Base-by-base conservation (phyloP, 257 asterid genomes). In the Nicotiana sylvestris region DNA sequence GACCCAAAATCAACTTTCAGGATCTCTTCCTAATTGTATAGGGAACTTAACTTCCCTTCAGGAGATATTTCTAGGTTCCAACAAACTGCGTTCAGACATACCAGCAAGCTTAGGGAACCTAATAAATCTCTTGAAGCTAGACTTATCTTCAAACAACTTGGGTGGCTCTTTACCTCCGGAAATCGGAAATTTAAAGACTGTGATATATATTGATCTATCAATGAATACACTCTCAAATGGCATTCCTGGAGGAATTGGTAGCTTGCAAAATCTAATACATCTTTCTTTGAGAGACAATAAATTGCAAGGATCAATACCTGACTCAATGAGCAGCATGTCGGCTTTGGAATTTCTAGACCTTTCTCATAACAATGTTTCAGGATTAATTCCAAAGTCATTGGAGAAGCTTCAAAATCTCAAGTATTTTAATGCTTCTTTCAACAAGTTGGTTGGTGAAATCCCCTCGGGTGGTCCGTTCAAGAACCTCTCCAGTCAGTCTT, bases 201-300 rank as follows among this genome's bases (percentile, higher is more conserved):
- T 30, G 21, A 25, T 66, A 66, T 29, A 27, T 30, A 30, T 66
- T 18, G 21, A 66, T 66, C 21, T 27, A 29, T 25, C 39, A 66
- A 27, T 30, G 21, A 25, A 66, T 11, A 30, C 9, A 66, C 3
- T 68, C 21, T 68, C 77, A 16, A 68, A 85, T 39, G 78, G 51
- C 29, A 78, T 85, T 21, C 84, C 85, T 3, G 8, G 43, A 46
- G 85, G 49, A 60, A 78, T 85, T 9, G 81, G 88, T 32, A 30
- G 76, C 29, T 79, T 82, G 78, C 29, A 35, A 46, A 82, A 82
- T 13, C 66, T 85, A 30, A 81, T 49, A 27, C 39, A 35, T n/a
- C 46, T 67, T 2, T n/a, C 46, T 11, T 67, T 67, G 35, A 8
- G 17, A 66, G 30, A 25, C 72, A 66, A 66, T 13, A 21, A 66